Evolutionary conservation across 352 stramenopile species (phyloP).

Genomic region (Phytophthora tubulina): DNA sequence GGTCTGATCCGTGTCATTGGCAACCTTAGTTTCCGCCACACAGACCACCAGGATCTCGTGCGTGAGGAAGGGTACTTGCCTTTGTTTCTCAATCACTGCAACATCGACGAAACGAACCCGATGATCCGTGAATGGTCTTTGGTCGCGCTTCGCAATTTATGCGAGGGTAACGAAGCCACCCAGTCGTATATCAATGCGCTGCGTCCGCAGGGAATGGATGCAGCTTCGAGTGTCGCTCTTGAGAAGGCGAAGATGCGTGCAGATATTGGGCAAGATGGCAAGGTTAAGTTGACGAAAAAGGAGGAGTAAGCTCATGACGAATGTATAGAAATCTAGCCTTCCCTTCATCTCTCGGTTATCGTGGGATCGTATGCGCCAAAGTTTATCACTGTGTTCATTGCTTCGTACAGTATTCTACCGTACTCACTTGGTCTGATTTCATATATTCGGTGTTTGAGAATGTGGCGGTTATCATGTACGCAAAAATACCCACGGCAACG

Average conservation of each 20-base stretch:
- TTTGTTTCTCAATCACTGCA: slow-evolving; percentile 92
- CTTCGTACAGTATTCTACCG: too few species aligned
- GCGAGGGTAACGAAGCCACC: slow-evolving; percentile 78
- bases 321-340: not conserved
- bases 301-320: slow-evolving; percentile 11
- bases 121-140: slow-evolving; percentile 92
- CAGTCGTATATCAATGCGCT: slow-evolving; percentile 47
- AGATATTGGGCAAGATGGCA: slow-evolving; percentile 44
- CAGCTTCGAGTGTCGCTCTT: slow-evolving; percentile 24
- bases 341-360: not conserved
- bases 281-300: slow-evolving; percentile 37
- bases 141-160: slow-evolving; percentile 90
- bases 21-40: slow-evolving; percentile 85
- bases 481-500: too few species aligned
- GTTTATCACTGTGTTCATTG: too few species aligned
- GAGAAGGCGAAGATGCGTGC: slow-evolving; percentile 48
- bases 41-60: slow-evolving; percentile 78
- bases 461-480: too few species aligned
- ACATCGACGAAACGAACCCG: slow-evolving; percentile 89
- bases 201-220: slow-evolving; percentile 60
- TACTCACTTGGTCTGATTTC: too few species aligned
- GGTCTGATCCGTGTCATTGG: slow-evolving; percentile 82
- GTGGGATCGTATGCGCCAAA: too few species aligned
- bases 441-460: too few species aligned
- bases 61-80: slow-evolving; percentile 75